Base-by-base conservation (phyloP, 331 rosid species). In the Pyracantha coccinea region DNA sequence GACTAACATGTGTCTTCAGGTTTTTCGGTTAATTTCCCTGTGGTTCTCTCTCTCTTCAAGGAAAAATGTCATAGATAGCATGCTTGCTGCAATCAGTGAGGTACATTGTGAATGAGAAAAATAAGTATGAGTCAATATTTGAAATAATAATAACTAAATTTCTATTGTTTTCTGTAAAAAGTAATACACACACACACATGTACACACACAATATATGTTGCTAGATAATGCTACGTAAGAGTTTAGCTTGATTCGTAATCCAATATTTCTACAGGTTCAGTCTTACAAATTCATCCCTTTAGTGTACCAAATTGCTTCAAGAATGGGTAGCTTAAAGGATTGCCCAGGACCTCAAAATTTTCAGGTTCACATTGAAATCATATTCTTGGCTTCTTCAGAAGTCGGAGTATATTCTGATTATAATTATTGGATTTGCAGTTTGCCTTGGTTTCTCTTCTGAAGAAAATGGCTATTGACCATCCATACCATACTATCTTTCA, bases 301-400 rank as follows among this genome's bases (percentile, higher is more conserved):
- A 67, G 95, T 85, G 20, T 93, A 93, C 85, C 98, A 93, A 85
- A 89, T 93, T 84, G 98, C 98, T 73, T 93, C 98, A 17, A 90
- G 98, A 88, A 86, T 93, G 97, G 98, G 98, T 76, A 83, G 91
- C 83, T 79, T 92, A 73, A 93, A 89, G 86, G 97, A 93, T 68
- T 79, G 80, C 78, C 83, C 80, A 8, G 96, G 95, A 64, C 79
- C 93, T 78, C 82, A 50, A 72, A 86, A 75, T 86, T 91, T 93
- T 79, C 98, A 93, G 97, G 98, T 93, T 84, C 60, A 71, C 38
- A 78, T 66, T 47, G 66, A 61, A 41, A 47, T 76, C 62, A 70
- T 27, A 12, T 69, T 77, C 31, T 38, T 55, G 15, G 69, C 64
- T 59, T 63, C 27, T 50, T 50, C 52, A 28, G 28, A 27, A 52